Base-by-base conservation (phyloP, 169 alveolate genomes). In the Plasmodium coatneyi region DNA sequence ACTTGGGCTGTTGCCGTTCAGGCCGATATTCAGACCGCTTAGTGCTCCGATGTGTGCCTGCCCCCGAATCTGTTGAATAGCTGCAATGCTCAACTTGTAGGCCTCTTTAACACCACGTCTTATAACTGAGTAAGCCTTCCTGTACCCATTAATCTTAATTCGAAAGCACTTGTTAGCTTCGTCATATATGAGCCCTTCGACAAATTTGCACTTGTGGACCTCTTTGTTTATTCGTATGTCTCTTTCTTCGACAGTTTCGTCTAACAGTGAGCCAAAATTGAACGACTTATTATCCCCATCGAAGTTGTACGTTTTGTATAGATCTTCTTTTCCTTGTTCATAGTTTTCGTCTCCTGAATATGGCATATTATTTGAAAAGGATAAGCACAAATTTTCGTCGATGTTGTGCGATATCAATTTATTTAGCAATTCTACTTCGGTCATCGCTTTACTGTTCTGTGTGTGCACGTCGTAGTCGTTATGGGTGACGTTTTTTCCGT, bases 101-200 rank as follows among this genome's bases (percentile, higher is more conserved):
- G 95, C 95, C 76, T 91, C 92, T 70, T 91, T 91, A n/a, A 91
- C 95, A 43, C 95, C 95, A 19, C 95, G 46, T 74, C 92, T 91
- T 49, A 91, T 80, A 81, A 91, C 95, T 43, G 95, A 91, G 82
- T 81, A 91, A 19, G 95, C 95, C 41, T 82, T 80, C 74, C 92
- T 82, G 71, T 91, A 91, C 36, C 95, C 92, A 80, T 91, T 82
- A 81, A 91, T 82, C 80, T 91, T 91, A 43, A 91, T 91, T 36
- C 95, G 6, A 71, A 91, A 91, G 25, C 95, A 91, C 16, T 91
- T 91, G 30, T 91, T 91, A 19, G 92, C 95, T 81, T 91, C 95
- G 54, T 91, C 95, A 46, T 91, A 91, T 81, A 81, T 80, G 60
- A 91, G 25, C 14, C 95, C 95, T 80, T 91, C 95, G 6, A 91